Evolutionary conservation across 78 protist species (phyloP), one percentile per base, ranked within the genome.

Genomic region (Dictyostelium citrinum): DNA sequence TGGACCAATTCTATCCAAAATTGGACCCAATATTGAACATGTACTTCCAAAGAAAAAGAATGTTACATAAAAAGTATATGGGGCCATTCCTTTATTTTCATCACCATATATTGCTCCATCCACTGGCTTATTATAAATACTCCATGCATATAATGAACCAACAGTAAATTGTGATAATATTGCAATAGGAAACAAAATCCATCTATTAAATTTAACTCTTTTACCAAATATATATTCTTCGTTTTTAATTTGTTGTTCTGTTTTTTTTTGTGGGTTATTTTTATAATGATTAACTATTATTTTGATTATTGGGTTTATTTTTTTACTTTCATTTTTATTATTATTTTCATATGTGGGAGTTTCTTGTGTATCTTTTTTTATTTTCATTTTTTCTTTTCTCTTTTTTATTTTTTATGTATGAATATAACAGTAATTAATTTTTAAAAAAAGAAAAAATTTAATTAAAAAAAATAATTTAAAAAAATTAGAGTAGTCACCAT

Each of bases 1-100:
- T 29, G 96, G 96, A 10, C 96, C 96, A 2, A 24, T 12, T 27
- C 85, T 39, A 46, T 93, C 96, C 10, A 93, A 4, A 37, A 79
- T 10, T 10, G 91, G 83, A 0, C 96, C 96, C 51, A 90, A 29
- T 7, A 90, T 12, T 9, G 91, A 20, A 24, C 91, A 95, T 3
- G 90, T 9, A 29, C 49, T 22, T 5, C 96, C 96, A 79, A 94
- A 94, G 3, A 77, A 17, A 55, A 24, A 77, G n/a, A 80, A 22
- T 16, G 46, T 6, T n/a, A 83, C 75, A 41, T 61, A 83, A 37
- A 83, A 83, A 27, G 90, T 72, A 5, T 70, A 51, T 2, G 81
- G 71, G 1, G 82, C 90, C 90, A 51, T 83, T 3, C 78, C 78
- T 35, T 27, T 11, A 51, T 70, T 72, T 12, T 46, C 82, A 51